phyloP scores from a whole-genome alignment of 106 monocot genomes.

The Dendrobium chrysotoxum region DNA sequence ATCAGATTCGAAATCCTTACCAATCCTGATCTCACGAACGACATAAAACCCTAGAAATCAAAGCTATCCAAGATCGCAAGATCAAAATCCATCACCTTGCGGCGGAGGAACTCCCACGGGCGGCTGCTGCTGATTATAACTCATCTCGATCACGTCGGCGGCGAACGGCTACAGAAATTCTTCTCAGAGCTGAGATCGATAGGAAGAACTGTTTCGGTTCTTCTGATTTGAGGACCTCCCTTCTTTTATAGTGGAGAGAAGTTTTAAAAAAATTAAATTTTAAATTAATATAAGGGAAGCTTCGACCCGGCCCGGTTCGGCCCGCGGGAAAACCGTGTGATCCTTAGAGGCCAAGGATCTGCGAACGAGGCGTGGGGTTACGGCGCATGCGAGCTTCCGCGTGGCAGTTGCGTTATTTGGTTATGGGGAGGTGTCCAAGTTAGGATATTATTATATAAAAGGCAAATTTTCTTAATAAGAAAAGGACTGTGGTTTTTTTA shows the following conservation, averaged over 20 bases:
- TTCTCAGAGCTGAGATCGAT: not conserved
- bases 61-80: not conserved
- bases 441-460: too few relatives aligned
- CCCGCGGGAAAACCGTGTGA: not conserved
- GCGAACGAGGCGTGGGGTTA: not conserved
- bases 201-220: not conserved
- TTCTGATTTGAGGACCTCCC: too few relatives aligned
- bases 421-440: not conserved
- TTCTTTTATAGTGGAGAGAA: not conserved
- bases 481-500: too few relatives aligned
- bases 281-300: not conserved
- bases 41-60: slow-evolving; percentile 7
- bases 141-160: slow-evolving; percentile 23
- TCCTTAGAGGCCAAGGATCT: not conserved
- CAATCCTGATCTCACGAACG: not conserved
- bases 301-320: not conserved
- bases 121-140: slow-evolving; percentile 49
- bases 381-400: not conserved
- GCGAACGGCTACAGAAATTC: not conserved
- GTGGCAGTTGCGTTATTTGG: not conserved
- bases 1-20: slow-evolving; percentile 3
- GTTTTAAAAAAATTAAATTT: not conserved
- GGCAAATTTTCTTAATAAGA: too few relatives aligned
- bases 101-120: slow-evolving; percentile 66
- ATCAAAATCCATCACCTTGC: slow-evolving; percentile 40